Evolutionary conservation across 2,329 filamentous ascomycete species (phyloP).

Genomic region (Fusarium sacchari): DNA sequence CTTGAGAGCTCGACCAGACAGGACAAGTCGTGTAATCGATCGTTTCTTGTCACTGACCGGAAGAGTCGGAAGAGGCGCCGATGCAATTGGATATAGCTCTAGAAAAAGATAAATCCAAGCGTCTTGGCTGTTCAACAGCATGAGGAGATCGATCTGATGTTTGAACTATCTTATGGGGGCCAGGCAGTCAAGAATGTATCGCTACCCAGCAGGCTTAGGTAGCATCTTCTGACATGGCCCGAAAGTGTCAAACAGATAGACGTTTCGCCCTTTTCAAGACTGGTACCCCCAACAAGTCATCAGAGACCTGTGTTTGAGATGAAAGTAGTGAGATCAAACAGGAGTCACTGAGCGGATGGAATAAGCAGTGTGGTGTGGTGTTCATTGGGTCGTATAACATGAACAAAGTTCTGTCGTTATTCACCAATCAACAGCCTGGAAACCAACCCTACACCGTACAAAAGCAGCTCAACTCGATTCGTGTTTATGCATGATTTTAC

Average conservation of each 20-base stretch:
- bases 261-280: not conserved
- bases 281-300: not conserved
- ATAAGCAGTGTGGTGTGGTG: not conserved
- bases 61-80: conserved; percentile 23
- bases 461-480: not conserved
- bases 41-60: not conserved
- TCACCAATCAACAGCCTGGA: not conserved
- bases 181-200: not conserved
- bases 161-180: not conserved
- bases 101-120: not conserved
- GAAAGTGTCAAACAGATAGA: not conserved
- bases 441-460: not conserved
- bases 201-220: not conserved
- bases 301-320: not conserved
- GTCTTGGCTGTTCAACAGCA: not conserved
- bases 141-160: not conserved
- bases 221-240: not conserved
- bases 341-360: not conserved
- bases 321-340: not conserved
- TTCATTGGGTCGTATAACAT: not conserved
- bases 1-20: not conserved
- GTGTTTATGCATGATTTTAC: not conserved
- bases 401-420: not conserved
- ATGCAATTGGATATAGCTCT: conserved; percentile 7
- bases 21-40: not conserved